Base-by-base conservation (phyloP, 2,329 filamentous ascomycete species). In the Neonectria ditissima region DNA sequence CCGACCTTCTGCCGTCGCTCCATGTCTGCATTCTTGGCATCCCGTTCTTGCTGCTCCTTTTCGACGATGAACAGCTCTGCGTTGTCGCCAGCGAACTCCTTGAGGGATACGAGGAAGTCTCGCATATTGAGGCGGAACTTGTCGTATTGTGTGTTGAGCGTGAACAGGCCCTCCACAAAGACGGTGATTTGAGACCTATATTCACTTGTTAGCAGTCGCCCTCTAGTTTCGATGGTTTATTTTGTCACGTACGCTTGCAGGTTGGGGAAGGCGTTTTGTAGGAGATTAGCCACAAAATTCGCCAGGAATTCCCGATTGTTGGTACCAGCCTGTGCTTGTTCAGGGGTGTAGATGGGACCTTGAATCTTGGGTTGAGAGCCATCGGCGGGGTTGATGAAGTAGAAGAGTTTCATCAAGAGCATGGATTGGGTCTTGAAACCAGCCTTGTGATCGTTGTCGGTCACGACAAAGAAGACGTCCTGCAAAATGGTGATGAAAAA, bases 391-490 rank as follows among this genome's bases (percentile, higher is more conserved):
- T 94, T 89, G n/a, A 97, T 90, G 60, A 97, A 94, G 84, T 94
- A 97, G 82, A 99, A 97, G 87, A 99, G 94, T 75, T 94, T 92
- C 73, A 96, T 94, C 65, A 99, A 83, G 52, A 99, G 84, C 87
- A 96, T 91, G 4, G 94, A 94, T 82, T 99, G 96, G 9, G 94
- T 96, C 85, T 99, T 99, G 85, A 99, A 99, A 1, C 96, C 96
- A 65, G 96, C 96, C 84, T 99, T 99, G 86, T 99, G 96, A 74
- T 99, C 96, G 65, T 92, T 95, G 76, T 99, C 96, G 0, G 96
- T 98, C 55, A 99, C 87, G 44, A 99, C 96, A 75, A 97, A 99
- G 86, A 99, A 97, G 14, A 99, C 94, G 74, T 99, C 96, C 80
- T 99, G 96, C 54, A 99, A 84, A 69, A 99, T 98, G 1, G 92